A percentile compares a stretch with the other conserved stretches of the same genome.
These are phyloP conservation scores for Lachancea cidri DNA, from an alignment of 805 yeast genomes.

Conservation along the genomic window DNA sequence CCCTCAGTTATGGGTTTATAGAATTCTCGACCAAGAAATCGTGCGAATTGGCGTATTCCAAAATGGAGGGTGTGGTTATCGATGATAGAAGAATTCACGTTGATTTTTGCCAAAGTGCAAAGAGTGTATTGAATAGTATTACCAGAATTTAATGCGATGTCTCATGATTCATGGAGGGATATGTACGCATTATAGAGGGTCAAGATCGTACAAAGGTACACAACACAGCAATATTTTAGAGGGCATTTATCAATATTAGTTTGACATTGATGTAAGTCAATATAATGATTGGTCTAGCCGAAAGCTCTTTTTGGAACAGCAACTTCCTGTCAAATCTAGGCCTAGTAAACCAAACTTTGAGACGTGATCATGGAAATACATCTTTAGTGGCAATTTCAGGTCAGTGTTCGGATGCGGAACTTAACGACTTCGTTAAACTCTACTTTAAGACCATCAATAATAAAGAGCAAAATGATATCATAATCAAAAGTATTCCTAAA, in stretches of 20 bases:
- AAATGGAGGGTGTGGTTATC: conserved; percentile 56
- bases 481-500: neutral
- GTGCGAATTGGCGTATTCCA: conserved; percentile 59
- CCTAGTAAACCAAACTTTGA: no score
- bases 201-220: no score
- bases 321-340: no score
- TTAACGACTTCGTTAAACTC: neutral
- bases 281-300: no score
- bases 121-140: neutral
- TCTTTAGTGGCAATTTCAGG: no score
- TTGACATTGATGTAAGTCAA: no score
- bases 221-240: no score
- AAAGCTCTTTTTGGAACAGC: no score
- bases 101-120: conserved; percentile 60
- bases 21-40: conserved; percentile 44
- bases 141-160: no score
- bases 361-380: no score
- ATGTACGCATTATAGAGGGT: neutral
- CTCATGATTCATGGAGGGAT: neutral
- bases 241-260: no score
- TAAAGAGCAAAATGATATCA: neutral
- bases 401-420: neutral
- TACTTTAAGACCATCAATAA: neutral
- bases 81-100: conserved; percentile 62
- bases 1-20: conserved; percentile 59